Conservation (phyloP, 1,284 basidiomycete genomes). For the Xerocomus nothofagi region DNA sequence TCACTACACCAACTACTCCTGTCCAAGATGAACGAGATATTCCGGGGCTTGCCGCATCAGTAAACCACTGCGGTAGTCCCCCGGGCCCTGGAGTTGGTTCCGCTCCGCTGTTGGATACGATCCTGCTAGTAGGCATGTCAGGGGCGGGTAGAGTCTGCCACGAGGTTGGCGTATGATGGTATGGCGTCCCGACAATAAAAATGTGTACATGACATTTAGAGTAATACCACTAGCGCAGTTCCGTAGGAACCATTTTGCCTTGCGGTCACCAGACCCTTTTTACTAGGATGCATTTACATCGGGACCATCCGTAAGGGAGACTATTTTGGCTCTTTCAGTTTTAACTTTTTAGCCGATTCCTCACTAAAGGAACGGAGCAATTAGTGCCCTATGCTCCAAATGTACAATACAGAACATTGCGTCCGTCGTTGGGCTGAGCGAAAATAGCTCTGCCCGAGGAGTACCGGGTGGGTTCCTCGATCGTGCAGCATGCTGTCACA, state of each 20-base stretch:
- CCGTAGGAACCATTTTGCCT: constrained; percentile 20
- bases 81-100: constrained; percentile 13
- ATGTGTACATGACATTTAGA: constrained; percentile 13
- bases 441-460: constrained; percentile 37
- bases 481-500: constrained; percentile 27
- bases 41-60: constrained; percentile 4
- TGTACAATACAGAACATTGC: constrained; percentile 18
- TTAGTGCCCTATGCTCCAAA: constrained; percentile 22
- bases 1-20: not conserved
- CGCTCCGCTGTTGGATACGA: constrained; percentile 11
- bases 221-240: constrained; percentile 10
- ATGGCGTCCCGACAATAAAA: constrained; percentile 25
- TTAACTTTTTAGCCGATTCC: constrained; percentile 33
- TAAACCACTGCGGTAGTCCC: constrained; percentile 2
- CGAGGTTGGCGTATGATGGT: constrained; percentile 14
- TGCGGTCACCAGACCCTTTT: constrained; percentile 21
- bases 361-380: constrained; percentile 21
- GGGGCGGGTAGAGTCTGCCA: constrained; percentile 5
- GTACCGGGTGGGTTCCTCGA: constrained; percentile 30
- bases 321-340: constrained; percentile 38
- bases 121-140: constrained; percentile 2
- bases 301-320: constrained; percentile 23
- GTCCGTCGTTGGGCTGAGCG: constrained; percentile 12
- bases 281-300: constrained; percentile 20
- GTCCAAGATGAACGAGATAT: constrained; percentile 5